A percentile compares a stretch with the other conserved stretches of the same genome.
Conservation (phyloP, 768 basidiomycete species). For the Amanita brunnescens region DNA sequence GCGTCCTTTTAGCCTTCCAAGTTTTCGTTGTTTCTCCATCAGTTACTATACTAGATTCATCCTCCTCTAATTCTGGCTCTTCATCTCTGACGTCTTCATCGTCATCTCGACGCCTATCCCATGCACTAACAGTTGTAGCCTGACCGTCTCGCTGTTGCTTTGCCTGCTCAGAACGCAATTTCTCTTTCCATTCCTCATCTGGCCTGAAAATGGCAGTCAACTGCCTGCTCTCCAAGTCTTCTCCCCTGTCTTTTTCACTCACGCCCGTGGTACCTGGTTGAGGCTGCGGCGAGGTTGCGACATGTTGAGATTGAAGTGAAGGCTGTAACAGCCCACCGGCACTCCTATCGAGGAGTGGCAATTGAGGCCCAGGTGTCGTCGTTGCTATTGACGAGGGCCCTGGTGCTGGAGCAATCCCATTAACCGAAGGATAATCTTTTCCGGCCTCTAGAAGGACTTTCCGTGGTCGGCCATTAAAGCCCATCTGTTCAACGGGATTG, state of each 20-base stretch:
- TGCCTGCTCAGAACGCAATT: constrained; percentile 49
- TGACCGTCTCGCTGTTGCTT: constrained; percentile 31
- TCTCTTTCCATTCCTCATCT: constrained; percentile 85
- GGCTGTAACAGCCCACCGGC: constrained; percentile 28
- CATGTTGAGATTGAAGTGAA: constrained; percentile 27
- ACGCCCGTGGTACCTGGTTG: constrained; percentile 20
- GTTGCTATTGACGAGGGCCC: constrained; percentile 44
- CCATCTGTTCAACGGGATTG: constrained; percentile 66
- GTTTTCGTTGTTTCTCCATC: constrained; percentile 64
- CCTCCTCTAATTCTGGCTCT: constrained; percentile 56
- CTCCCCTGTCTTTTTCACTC: constrained; percentile 36
- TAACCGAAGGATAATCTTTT: constrained; percentile 62
- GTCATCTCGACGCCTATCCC: constrained; percentile 45
- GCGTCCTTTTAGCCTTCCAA: constrained; percentile 81
- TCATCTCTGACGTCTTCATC: constrained; percentile 70
- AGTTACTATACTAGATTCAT: constrained; percentile 54
- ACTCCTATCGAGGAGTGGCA: constrained; percentile 43
- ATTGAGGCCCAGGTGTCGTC: constrained; percentile 31
- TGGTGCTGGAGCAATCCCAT: constrained; percentile 48
- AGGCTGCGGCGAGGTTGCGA: constrained; percentile 24
- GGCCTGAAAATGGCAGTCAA: constrained; percentile 83
- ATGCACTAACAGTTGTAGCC: constrained; percentile 32
- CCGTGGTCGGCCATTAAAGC: constrained; percentile 72
- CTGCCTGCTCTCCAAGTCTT: constrained; percentile 41
- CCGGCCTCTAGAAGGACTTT: constrained; percentile 70